Conservation (phyloP, 139 green algal genomes). For the Chlamydomonas eustigma region DNA sequence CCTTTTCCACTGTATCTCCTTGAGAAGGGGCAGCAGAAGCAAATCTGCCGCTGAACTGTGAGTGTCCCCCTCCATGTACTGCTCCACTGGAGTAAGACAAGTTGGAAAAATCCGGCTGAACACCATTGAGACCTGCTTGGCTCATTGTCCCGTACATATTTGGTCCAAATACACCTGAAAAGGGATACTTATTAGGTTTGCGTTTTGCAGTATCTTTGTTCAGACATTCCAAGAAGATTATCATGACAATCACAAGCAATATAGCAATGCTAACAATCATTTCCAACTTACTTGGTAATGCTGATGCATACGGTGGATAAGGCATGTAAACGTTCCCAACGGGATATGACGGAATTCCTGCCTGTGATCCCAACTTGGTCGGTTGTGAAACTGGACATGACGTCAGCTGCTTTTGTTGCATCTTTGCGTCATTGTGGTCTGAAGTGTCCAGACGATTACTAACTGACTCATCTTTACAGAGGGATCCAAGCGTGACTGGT, state of each 20-base stretch:
- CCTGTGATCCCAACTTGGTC: background rate
- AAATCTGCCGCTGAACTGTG: background rate
- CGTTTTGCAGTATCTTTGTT: too few relatives aligned
- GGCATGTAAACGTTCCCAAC: background rate
- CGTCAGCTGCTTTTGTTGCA: background rate
- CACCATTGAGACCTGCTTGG: too few relatives aligned
- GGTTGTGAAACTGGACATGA: background rate
- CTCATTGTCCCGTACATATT: background rate
- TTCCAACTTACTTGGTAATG: background rate
- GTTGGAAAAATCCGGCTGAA: background rate
- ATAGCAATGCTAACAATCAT: too few relatives aligned
- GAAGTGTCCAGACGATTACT: too few relatives aligned
- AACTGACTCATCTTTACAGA: too few relatives aligned
- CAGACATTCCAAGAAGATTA: too few relatives aligned
- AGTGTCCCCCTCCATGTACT: too few relatives aligned
- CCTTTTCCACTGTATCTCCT: conserved; percentile 18
- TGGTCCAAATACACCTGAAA: too few relatives aligned
- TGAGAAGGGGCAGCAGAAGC: background rate
- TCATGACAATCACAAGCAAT: too few relatives aligned
- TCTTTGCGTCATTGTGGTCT: too few relatives aligned
- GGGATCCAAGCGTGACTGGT: too few relatives aligned
- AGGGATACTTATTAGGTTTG: too few relatives aligned
- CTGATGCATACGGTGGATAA: background rate
- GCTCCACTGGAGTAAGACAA: background rate
- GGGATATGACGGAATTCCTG: background rate